Conservation (phyloP, 192 early-diverging fungal species). For the Backusella parvicylindrica region DNA sequence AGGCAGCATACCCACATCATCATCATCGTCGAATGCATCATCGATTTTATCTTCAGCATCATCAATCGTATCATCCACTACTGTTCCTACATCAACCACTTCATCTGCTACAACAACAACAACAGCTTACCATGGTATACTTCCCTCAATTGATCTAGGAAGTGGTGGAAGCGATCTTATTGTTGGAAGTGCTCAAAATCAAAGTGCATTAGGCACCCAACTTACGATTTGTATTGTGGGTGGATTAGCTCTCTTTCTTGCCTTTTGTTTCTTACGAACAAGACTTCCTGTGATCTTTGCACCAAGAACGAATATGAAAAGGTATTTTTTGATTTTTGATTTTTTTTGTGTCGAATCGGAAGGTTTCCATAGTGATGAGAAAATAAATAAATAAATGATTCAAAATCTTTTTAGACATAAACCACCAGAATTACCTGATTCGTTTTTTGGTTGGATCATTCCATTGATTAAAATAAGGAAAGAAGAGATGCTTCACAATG, state of each 20-base stretch:
- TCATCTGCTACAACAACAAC: not conserved
- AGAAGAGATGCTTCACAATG: constrained; percentile 43
- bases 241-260: constrained; percentile 21
- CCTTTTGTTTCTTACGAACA: constrained; percentile 29
- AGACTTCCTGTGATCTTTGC: constrained; percentile 22
- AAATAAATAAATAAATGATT: not conserved
- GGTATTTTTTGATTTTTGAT: not conserved
- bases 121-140: not conserved
- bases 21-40: not conserved
- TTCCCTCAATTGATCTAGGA: not conserved
- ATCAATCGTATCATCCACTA: not conserved
- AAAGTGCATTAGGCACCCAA: constrained; percentile 19
- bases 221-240: constrained; percentile 13
- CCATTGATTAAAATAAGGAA: constrained; percentile 41
- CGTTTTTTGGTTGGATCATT: constrained; percentile 54
- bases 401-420: constrained; percentile 32
- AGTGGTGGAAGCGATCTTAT: not conserved
- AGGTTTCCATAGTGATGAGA: not conserved
- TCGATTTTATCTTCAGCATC: not conserved
- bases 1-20: not conserved
- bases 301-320: constrained; percentile 31
- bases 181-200: constrained; percentile 16
- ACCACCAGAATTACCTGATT: constrained; percentile 39
- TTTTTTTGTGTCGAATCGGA: not conserved
- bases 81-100: not conserved